phyloP scores from a whole-genome alignment of 2,329 filamentous ascomycete genomes.

The Curvularia verruculosa region DNA sequence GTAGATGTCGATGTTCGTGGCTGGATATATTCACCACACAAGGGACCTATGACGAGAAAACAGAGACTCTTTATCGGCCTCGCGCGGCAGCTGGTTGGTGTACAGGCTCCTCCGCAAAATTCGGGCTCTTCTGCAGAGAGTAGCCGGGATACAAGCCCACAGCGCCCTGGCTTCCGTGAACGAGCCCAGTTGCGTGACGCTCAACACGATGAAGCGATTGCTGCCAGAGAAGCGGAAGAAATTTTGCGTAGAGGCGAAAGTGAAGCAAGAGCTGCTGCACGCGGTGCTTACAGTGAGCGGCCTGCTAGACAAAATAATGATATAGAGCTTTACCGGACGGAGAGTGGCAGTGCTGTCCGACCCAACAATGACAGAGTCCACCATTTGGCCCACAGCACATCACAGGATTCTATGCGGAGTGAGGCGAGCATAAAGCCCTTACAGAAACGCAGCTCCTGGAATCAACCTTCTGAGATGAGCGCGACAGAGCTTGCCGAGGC shows the following conservation, averaged over 20 bases:
- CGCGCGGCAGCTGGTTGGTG: slow-evolving; percentile 84
- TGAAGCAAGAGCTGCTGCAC: slow-evolving; percentile 72
- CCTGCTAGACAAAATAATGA: slow-evolving; percentile 57
- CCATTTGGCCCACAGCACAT: slow-evolving; percentile 34
- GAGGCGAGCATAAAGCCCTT: slow-evolving; percentile 47
- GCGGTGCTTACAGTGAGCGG: slow-evolving; percentile 75
- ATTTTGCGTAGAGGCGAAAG: slow-evolving; percentile 75
- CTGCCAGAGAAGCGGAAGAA: slow-evolving; percentile 74
- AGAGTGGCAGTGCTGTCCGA: slow-evolving; percentile 40
- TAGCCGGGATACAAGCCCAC: slow-evolving; percentile 56
- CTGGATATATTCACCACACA: slow-evolving; percentile 90
- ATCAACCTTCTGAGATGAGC: slow-evolving; percentile 66
- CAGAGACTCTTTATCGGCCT: slow-evolving; percentile 87
- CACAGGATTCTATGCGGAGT: slow-evolving; percentile 36
- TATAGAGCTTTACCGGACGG: slow-evolving; percentile 47
- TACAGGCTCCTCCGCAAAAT: slow-evolving; percentile 67
- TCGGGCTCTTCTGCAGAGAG: slow-evolving; percentile 47
- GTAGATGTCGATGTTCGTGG: slow-evolving; percentile 95
- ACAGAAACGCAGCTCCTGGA: slow-evolving; percentile 58
- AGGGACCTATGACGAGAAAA: slow-evolving; percentile 82
- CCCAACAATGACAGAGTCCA: slow-evolving; percentile 25
- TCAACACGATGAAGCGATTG: slow-evolving; percentile 66
- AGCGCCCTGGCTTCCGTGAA: slow-evolving; percentile 43
- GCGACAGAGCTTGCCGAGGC: slow-evolving; percentile 77
- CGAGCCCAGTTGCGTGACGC: slow-evolving; percentile 57